These are phyloP conservation scores for Blastocystis sp. DNA, from an alignment of 352 stramenopile genomes.

Conservation along the genomic window DNA sequence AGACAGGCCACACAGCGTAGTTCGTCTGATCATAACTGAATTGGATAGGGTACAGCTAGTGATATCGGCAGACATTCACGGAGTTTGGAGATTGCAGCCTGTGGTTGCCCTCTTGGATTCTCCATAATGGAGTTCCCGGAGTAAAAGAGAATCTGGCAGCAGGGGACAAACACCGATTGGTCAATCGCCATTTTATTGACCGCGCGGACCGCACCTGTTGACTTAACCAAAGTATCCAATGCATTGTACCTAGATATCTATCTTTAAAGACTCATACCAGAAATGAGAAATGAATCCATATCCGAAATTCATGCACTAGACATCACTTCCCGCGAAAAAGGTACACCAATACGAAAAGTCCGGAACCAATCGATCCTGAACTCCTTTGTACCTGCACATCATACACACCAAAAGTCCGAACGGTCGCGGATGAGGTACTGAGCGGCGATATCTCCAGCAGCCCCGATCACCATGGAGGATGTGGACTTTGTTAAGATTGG, in stretches of 20 bases:
- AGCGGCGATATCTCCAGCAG: conserved; percentile 38
- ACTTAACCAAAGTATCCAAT: conserved; percentile 13
- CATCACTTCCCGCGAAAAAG: neutral
- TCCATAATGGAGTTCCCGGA: conserved; percentile 55
- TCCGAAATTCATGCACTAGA: conserved; percentile 58
- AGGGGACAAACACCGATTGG: conserved; percentile 5
- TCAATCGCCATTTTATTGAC: conserved; percentile 53
- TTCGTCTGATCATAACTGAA: neutral
- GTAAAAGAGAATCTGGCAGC: conserved; percentile 48
- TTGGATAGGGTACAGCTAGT: neutral
- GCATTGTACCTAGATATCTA: conserved; percentile 21
- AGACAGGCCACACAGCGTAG: conserved; percentile 48
- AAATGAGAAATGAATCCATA: conserved; percentile 52
- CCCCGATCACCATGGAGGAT: conserved; percentile 24
- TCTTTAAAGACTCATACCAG: neutral
- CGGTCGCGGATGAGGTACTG: conserved; percentile 31
- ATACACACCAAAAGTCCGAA: neutral
- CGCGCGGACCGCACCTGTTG: neutral
- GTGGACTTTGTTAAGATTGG: conserved; percentile 47
- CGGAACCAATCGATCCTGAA: conserved; percentile 37
- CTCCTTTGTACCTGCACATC: neutral
- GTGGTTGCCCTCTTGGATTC: neutral
- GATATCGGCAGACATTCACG: neutral
- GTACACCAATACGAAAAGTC: conserved; percentile 39
- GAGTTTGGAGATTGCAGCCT: conserved; percentile 8